Evolutionary conservation across 2,329 filamentous ascomycete genomes (phyloP), one percentile per base, ranked within the genome.

Genomic region (Pseudopyricularia javanii): DNA sequence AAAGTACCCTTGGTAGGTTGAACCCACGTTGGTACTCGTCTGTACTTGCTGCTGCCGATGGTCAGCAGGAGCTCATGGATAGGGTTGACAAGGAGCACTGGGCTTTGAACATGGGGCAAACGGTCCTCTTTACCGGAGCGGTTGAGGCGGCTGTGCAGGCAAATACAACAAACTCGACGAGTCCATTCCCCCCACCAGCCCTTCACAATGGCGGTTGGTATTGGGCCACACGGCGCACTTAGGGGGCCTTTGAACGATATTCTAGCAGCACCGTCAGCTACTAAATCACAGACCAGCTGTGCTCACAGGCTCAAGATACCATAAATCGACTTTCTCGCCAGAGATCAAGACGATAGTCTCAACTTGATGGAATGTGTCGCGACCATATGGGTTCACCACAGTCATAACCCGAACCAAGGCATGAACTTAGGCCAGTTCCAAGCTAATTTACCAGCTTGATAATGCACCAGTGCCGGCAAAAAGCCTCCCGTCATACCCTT

Each of bases 191-290:
- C 20, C 12, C n/a, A 2, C 4, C 24, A 24, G 7, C 57, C 58
- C 3, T 69, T 70, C 1, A 60, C 66, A 11, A 49, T 69, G 1
- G 59, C 74, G 30, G 45, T 74, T 9, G 72, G 74, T 54, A 54
- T 75, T 32, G 68, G 72, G 15, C 73, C 72, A 4, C 59, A 64
- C 5, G 58, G 64, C 1, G 62, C 63, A 4, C 59, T 75, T 14
- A 60, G 62, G n/a, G 65, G 65, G 1, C 68, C 69, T 0, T 8
- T 47, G 3, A 17, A 52, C 5, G 40, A 47, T 7, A 52, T 35
- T 1, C 64, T 68, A 11, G 69, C 72, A 34, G 69, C 64, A 17
- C 1, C 24, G 15, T 28, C 33, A 3, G 3, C 5, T 20, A 26
- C 5, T 7, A 9, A 7, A 7, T 30, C 26, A 22, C 15, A 32